phyloP scores from a whole-genome alignment of 257 asterid species.

The Buddleja alternifolia region DNA sequence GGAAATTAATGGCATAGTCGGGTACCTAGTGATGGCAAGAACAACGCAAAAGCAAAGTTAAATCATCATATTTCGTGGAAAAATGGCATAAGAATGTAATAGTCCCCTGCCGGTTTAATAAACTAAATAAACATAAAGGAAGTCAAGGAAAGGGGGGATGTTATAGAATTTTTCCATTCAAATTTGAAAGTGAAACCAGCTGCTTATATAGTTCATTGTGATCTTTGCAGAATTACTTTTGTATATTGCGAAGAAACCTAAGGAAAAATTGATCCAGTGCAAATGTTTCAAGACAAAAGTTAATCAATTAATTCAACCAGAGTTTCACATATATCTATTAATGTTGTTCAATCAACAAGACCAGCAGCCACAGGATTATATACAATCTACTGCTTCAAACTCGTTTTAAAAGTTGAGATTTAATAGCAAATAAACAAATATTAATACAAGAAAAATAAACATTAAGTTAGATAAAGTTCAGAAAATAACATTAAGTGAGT shows the following conservation, averaged over 20 bases:
- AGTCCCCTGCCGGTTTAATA: conserved; percentile 7
- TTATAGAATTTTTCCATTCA: not conserved
- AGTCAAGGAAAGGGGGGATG: not conserved
- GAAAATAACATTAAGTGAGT: not conserved
- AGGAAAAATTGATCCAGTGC: not conserved
- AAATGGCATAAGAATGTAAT: not conserved
- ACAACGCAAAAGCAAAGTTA: conserved; percentile 26
- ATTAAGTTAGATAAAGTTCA: not conserved
- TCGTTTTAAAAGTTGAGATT: not conserved
- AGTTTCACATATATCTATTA: no score
- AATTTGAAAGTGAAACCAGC: conserved; percentile 7
- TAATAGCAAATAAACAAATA: conserved; percentile 5
- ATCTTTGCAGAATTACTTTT: no score
- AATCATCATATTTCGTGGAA: not conserved
- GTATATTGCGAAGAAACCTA: not conserved
- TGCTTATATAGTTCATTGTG: not conserved
- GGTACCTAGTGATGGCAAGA: conserved; percentile 44
- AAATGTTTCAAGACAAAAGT: not conserved
- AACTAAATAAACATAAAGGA: conserved; percentile 6
- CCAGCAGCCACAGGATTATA: conserved; percentile 10
- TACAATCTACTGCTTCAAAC: not conserved
- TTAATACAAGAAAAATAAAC: conserved; percentile 2
- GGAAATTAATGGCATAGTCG: conserved; percentile 41
- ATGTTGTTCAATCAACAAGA: not conserved
- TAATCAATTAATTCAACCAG: not conserved